phyloP scores from a whole-genome alignment of 163 green algal genomes.

The Volvox carteri region DNA sequence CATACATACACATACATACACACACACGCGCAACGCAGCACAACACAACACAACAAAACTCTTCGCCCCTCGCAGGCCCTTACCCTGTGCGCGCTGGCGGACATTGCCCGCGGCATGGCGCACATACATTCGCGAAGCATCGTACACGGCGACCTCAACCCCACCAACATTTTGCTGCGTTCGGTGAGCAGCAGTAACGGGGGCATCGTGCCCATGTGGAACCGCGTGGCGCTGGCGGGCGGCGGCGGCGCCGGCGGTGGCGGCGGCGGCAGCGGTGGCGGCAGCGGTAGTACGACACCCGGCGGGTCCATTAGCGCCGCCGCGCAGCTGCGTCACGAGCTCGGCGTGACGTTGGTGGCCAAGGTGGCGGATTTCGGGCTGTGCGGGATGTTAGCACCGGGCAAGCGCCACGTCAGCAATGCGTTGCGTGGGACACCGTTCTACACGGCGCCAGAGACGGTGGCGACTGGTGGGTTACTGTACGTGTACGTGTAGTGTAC shows the following conservation, averaged over 20 bases:
- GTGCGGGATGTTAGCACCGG: slow-evolving; percentile 33
- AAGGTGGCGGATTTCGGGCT: slow-evolving; percentile 58
- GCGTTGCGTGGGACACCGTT: slow-evolving; percentile 51
- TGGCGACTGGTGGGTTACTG: slow-evolving; percentile 25
- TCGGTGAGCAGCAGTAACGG: not conserved
- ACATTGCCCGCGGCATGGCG: slow-evolving; percentile 72
- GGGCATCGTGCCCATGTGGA: slow-evolving; percentile 6
- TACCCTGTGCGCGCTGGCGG: slow-evolving; percentile 57
- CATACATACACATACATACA: too few relatives aligned
- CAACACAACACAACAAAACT: too few relatives aligned
- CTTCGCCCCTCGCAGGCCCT: slow-evolving; percentile 56
- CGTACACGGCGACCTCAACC: slow-evolving; percentile 75
- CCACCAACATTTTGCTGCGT: slow-evolving; percentile 72
- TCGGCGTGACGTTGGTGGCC: slow-evolving; percentile 36
- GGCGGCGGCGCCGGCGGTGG: not conserved
- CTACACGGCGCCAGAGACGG: slow-evolving; percentile 57
- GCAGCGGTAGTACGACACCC: slow-evolving; percentile 24
- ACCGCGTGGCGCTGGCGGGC: not conserved
- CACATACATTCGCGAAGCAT: slow-evolving; percentile 71
- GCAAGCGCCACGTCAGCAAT: slow-evolving; percentile 62
- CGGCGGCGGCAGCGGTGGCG: not conserved
- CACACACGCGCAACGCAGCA: too few relatives aligned
- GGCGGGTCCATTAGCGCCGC: not conserved
- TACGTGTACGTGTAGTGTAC: too few relatives aligned
- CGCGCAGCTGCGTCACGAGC: slow-evolving; percentile 5